Evolutionary conservation across 805 yeast species (phyloP), one percentile per base, ranked within the genome.

Genomic region (Blastobotrys robertii): DNA sequence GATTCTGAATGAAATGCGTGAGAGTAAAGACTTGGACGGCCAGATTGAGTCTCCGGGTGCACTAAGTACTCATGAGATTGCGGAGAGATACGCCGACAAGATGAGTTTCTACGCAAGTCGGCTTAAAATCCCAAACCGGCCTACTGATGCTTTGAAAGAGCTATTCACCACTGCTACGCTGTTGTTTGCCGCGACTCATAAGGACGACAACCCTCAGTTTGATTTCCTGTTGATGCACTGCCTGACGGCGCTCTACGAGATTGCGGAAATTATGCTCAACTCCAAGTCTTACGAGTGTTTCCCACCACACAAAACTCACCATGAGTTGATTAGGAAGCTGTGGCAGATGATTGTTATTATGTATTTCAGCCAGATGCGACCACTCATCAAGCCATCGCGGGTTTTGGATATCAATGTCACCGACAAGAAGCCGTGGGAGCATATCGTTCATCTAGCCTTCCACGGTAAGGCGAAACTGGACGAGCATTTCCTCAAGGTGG

Each of bases 211-310:
- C 9, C 52, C 56, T 8, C 41, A 39, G 9, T 58, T 47, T 42
- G 54, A 57, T 38, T 60, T 60, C 39, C 48, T 50, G 30, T 42
- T 60, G 6, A 44, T 60, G 12, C 64, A 60, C 39, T 44, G 55
- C 2, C 46, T 60, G 10, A 57, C 63, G 1, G 47, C 52, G 3
- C 35, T 55, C 1, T 60, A 56, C 12, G 65, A 44, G n/a, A 34
- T 48, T 4, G 42, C 46, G 6, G 58, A 54, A 32, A 49, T 53
- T 13, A 12, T 52, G 12, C 31, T 44, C 3, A 41, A 42, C 12
- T 43, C 44, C 8, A 30, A 34, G 25, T 19, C 25, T 19, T 19
- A 19, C 6, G 25, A 19, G 6, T 19, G 25, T 19, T 19, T 19
- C 6, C 25, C 25, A 19, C 25, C 25, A 3, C 25, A 19, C 25